Evolutionary conservation across 2,329 filamentous ascomycete species (phyloP).

Genomic region (Talaromyces marneffei): DNA sequence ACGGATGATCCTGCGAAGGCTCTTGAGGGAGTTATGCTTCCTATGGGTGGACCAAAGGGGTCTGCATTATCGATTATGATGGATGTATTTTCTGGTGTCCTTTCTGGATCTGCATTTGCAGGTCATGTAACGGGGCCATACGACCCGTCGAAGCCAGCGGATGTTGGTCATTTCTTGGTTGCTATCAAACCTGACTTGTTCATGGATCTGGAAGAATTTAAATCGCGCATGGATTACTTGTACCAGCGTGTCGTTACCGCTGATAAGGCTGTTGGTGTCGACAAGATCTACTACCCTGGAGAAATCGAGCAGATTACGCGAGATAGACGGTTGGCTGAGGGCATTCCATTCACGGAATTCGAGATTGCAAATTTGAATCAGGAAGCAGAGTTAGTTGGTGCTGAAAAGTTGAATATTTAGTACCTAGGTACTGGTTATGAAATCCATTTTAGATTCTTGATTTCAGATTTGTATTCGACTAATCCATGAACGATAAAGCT

Average conservation of each 20-base stretch:
- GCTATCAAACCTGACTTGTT: constrained; percentile 70
- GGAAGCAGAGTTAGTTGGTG: constrained; percentile 44
- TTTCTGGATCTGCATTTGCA: constrained; percentile 73
- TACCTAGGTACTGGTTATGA: too few relatives aligned
- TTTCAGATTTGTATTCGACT: too few relatives aligned
- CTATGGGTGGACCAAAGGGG: constrained; percentile 80
- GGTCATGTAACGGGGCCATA: constrained; percentile 73
- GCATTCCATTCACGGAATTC: constrained; percentile 46
- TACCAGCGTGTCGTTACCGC: constrained; percentile 50
- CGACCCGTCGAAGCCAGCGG: constrained; percentile 60
- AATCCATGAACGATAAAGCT: too few relatives aligned
- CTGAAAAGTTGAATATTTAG: constrained; percentile 10
- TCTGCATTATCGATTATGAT: constrained; percentile 75
- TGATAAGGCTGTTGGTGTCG: constrained; percentile 50
- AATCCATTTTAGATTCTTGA: not conserved
- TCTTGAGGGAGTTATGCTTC: constrained; percentile 72
- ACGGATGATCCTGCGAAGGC: constrained; percentile 68
- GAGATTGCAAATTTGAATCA: constrained; percentile 47
- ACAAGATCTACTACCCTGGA: constrained; percentile 53
- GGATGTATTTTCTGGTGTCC: constrained; percentile 75
- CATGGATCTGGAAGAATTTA: constrained; percentile 64
- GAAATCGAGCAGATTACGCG: constrained; percentile 51
- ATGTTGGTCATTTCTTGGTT: constrained; percentile 69
- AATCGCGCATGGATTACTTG: constrained; percentile 53
- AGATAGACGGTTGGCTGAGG: constrained; percentile 36